These are phyloP conservation scores for Brasilioporus rufonigricans DNA, from an alignment of 768 basidiomycete genomes.

Conservation along the genomic window DNA sequence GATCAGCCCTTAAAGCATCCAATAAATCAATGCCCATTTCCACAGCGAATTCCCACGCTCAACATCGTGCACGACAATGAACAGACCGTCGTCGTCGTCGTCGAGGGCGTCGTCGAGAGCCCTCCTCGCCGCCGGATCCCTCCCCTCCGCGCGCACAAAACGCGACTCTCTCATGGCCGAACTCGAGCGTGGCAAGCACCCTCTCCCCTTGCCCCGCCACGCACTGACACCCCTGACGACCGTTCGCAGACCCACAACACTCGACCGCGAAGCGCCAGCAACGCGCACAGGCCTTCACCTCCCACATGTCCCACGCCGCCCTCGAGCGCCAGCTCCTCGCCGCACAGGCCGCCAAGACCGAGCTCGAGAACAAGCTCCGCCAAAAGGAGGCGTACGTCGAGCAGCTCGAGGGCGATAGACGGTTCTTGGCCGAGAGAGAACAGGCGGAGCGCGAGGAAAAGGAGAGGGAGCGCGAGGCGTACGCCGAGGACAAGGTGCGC, in stretches of 20 bases:
- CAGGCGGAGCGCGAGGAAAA: constrained; percentile 66
- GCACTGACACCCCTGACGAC: background rate
- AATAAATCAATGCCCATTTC: too few relatives aligned
- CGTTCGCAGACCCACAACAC: constrained; percentile 54
- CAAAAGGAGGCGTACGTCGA: constrained; percentile 65
- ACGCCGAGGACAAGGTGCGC: constrained; percentile 61
- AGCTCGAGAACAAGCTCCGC: constrained; percentile 65
- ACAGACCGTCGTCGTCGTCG: constrained; percentile 16
- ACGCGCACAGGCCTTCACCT: constrained; percentile 58
- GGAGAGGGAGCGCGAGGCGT: constrained; percentile 50
- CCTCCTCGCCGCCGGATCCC: background rate
- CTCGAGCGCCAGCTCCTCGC: constrained; percentile 68
- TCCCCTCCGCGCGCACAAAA: constrained; percentile 37
- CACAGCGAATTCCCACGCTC: background rate
- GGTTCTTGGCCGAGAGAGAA: constrained; percentile 68
- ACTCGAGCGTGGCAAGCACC: constrained; percentile 54
- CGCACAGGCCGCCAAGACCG: constrained; percentile 57
- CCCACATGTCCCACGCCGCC: constrained; percentile 57
- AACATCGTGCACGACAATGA: constrained; percentile 9
- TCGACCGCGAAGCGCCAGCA: constrained; percentile 68
- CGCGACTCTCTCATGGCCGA: constrained; percentile 68
- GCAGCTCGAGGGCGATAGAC: constrained; percentile 64
- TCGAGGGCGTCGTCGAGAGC: constrained; percentile 15
- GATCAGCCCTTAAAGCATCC: too few relatives aligned
- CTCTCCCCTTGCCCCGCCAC: background rate